These are phyloP conservation scores for Annulohypoxylon truncatum DNA, from an alignment of 2,329 filamentous ascomycete genomes.

Conservation along the genomic window DNA sequence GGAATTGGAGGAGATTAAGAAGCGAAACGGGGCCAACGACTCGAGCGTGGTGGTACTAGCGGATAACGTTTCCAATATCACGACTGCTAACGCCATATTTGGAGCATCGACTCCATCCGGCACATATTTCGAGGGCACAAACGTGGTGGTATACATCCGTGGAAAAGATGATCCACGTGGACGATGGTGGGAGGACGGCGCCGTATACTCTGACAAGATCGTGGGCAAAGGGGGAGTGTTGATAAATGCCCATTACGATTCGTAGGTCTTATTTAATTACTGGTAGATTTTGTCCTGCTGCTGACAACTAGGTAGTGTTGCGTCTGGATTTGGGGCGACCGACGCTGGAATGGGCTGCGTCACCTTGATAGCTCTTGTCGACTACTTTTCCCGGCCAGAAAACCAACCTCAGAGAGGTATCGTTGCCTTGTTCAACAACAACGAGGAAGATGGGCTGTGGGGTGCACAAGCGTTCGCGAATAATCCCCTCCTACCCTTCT, in stretches of 20 bases:
- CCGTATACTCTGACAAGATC: conserved; percentile 57
- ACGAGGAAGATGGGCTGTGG: conserved; percentile 91
- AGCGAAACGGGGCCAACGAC: conserved; percentile 64
- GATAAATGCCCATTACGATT: conserved; percentile 94
- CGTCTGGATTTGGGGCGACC: conserved; percentile 91
- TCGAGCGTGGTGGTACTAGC: conserved; percentile 76
- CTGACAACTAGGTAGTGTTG: conserved; percentile 69
- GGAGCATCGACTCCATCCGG: conserved; percentile 52
- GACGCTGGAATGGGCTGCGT: conserved; percentile 93
- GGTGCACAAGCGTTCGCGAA: conserved; percentile 87
- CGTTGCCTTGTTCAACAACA: conserved; percentile 91
- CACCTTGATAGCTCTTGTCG: conserved; percentile 85
- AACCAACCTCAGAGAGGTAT: conserved; percentile 83
- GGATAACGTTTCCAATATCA: conserved; percentile 82
- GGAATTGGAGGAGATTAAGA: conserved; percentile 77
- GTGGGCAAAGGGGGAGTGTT: conserved; percentile 80
- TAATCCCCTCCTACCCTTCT: conserved; percentile 81
- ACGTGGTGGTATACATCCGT: conserved; percentile 91
- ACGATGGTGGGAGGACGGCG: conserved; percentile 74
- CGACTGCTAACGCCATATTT: conserved; percentile 60
- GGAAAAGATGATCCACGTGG: conserved; percentile 79
- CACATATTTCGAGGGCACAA: conserved; percentile 92
- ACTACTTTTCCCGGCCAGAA: conserved; percentile 80
- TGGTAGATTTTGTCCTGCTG: conserved; percentile 20
- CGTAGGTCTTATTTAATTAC: conserved; percentile 53